Conservation (phyloP, 2,329 filamentous ascomycete species). For the Aspergillus hortae region DNA sequence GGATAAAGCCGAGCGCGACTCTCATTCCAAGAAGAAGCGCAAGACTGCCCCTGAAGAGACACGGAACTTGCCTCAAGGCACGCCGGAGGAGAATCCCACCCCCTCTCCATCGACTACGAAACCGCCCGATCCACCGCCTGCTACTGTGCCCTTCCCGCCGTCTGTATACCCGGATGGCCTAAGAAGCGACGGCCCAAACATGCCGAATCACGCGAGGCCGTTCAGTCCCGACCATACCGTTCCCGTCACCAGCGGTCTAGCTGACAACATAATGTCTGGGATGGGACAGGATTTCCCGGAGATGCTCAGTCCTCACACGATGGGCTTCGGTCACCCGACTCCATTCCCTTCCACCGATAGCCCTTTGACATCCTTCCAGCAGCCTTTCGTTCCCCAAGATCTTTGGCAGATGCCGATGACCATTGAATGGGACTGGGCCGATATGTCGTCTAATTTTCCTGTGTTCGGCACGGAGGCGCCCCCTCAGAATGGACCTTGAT, state of each 20-base stretch:
- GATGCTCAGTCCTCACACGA: constrained; percentile 34
- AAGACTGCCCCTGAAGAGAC: constrained; percentile 62
- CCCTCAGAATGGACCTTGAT: constrained; percentile 24
- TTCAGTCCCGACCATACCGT: constrained; percentile 24
- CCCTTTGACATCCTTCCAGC: constrained; percentile 59
- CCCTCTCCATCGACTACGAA: constrained; percentile 23
- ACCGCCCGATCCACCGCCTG: constrained; percentile 18
- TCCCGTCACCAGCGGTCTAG: constrained; percentile 20
- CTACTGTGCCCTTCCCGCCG: constrained; percentile 22
- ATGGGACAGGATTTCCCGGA: constrained; percentile 35
- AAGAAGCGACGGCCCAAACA: constrained; percentile 12
- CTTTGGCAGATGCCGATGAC: constrained; percentile 96
- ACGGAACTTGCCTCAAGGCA: constrained; percentile 13
- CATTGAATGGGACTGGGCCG: constrained; percentile 80
- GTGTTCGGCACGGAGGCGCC: constrained; percentile 28
- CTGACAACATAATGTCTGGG: constrained; percentile 26
- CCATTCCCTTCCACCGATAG: constrained; percentile 28
- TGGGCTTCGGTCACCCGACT: constrained; percentile 30
- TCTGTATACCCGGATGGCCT: constrained; percentile 22
- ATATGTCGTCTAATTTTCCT: constrained; percentile 39
- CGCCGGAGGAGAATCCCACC: constrained; percentile 15
- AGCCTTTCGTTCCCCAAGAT: constrained; percentile 88
- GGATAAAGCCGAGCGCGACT: constrained; percentile 85
- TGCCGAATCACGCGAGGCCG: constrained; percentile 15
- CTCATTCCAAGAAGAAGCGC: constrained; percentile 74